Base-by-base conservation (phyloP, 768 basidiomycete genomes). In the Boletus pseudopeckii region DNA sequence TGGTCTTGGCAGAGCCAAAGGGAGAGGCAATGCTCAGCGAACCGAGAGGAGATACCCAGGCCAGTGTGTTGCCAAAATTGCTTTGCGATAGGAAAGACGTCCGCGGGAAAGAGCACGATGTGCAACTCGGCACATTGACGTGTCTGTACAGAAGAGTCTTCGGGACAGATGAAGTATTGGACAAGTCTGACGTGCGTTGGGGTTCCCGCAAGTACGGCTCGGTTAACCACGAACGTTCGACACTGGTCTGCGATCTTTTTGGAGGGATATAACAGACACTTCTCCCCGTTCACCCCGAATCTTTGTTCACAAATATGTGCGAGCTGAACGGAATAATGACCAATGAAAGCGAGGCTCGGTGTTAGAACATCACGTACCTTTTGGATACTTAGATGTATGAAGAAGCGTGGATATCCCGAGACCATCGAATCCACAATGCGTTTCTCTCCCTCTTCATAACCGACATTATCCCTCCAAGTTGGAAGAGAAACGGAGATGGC, bases 51-150 rank as follows among this genome's bases (percentile, higher is more conserved):
- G 38, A 99, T 85, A 1, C 95, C 94, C 54, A 88, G 74, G 0
- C 96, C 96, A 0, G 88, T 84, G 67, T 98, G 96, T 61, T 98
- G 95, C 96, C 96, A 98, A 71, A 95, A 98, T 68, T 92, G 80
- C 67, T 90, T 96, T 8, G 91, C 92, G 7, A 86, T 67, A 9
- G 78, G 63, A 61, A 79, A 85, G 4, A 80, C 69, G 5, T 82
- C 77, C 3, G 73, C 68, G 7, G 86, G 83, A 66, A 94, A 91
- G 15, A 99, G 72, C 2, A 86, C 85, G 58, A 95, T 89, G 67
- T 96, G 86, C 1, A 99, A 77, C 53, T 90, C 84, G 37, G 81
- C 72, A 57, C 78, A 73, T 44, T 65, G 58, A 50, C 55, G 62
- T 60, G 65, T 48, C 34, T 50, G 56, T 1, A 52, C 11, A 8